Base-by-base conservation (phyloP, 208 protist genomes). In the Phytomonas sp. region DNA sequence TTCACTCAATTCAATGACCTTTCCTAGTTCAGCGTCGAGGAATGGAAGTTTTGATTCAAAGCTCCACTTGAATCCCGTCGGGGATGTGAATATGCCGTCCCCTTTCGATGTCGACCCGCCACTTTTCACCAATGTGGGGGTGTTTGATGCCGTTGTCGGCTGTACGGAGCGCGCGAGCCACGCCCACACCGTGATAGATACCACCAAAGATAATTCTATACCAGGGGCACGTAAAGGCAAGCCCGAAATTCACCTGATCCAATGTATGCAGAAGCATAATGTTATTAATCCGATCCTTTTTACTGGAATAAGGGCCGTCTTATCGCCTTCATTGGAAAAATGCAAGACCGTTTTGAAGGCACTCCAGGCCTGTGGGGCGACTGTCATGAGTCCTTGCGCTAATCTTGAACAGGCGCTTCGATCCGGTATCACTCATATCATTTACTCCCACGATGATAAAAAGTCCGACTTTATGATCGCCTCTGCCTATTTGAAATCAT, bases 381-480 rank as follows among this genome's bases (percentile, higher is more conserved):
- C 77, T 56, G 66, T 95, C 6, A 74, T 88, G 5, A 67, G 72
- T 34, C 68, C 56, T 4, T 69, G 59, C 16, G 78, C 61, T 23
- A 81, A 75, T 12, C 30, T 91, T 32, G 70, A 78, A 62, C 66
- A 73, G 56, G 66, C 80, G 16, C 74, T 95, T 33, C 68, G 76
- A 29, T 74, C 63, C 29, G 72, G 80, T 26, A 80, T 84, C 62
- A 95, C 88, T n/a, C 87, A 92, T 74, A 74, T 95, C 60, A 42
- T 95, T 49, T 95, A 94, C 71, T 69, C 78, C 16, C 70, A 89
- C 61, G 77, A 87, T 23, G 91, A 94, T 63, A 93, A 94, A 70
- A 92, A 94, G 81, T 68, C 74, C 36, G 77, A 85, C 14, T 3
- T 94, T 10, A 84, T 92, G 82, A 82, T 91, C 49, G 60, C 70